Evolutionary conservation across 331 rosid genomes (phyloP).

Genomic region (Dryas integrifolia): DNA sequence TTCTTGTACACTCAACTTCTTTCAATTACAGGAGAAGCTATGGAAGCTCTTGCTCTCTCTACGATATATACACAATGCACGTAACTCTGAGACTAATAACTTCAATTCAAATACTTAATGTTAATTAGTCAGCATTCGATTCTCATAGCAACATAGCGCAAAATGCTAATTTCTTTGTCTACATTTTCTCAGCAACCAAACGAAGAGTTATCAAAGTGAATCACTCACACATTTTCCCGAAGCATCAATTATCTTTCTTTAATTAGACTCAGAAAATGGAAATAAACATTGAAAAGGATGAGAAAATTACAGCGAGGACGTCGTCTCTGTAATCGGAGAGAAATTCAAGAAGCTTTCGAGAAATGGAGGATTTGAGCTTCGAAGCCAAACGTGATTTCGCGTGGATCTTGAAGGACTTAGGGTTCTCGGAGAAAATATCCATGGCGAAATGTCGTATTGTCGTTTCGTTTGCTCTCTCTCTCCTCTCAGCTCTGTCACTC

Average conservation of each 20-base stretch:
- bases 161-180: background rate
- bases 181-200: slow-evolving; percentile 10
- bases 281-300: background rate
- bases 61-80: background rate
- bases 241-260: background rate
- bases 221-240: background rate
- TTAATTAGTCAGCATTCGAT: background rate
- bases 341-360: slow-evolving; percentile 24
- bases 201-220: background rate
- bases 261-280: background rate
- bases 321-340: slow-evolving; percentile 24
- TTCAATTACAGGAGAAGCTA: background rate
- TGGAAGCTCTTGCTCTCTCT: background rate
- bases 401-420: slow-evolving; percentile 23
- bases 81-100: background rate
- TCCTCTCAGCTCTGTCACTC: background rate
- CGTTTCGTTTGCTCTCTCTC: background rate
- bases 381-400: slow-evolving; percentile 14
- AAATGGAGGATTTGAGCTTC: slow-evolving; percentile 24
- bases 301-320: slow-evolving; percentile 20
- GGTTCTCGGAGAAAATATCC: slow-evolving; percentile 25
- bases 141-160: background rate
- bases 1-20: background rate
- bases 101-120: background rate
- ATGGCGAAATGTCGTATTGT: slow-evolving; percentile 3